These are phyloP conservation scores for Cucurbita moschata DNA, from an alignment of 306 rosid species.

Conservation along the genomic window DNA sequence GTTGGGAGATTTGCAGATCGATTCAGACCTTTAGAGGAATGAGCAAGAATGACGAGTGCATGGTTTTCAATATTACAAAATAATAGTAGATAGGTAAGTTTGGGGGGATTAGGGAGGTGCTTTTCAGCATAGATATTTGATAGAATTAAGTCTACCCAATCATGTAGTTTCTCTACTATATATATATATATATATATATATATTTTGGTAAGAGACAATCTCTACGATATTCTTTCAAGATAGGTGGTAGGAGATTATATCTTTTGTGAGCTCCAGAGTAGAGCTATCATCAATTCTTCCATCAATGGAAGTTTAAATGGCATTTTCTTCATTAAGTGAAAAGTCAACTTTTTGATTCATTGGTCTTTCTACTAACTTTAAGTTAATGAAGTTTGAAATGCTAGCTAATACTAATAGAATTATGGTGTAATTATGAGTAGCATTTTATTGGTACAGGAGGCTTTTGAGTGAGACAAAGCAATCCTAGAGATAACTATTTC, in stretches of 20 bases:
- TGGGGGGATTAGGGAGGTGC: not conserved
- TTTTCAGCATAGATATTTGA: not conserved
- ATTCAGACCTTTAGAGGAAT: not conserved
- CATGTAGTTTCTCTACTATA: not conserved
- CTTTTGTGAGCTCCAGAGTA: not conserved
- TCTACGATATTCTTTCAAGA: not conserved
- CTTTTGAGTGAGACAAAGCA: not conserved
- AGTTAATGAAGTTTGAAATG: not conserved
- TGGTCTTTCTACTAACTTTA: not conserved
- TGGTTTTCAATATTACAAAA: not conserved
- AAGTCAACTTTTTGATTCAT: not conserved
- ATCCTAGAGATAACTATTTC: not conserved
- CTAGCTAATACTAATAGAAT: not conserved
- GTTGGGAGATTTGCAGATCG: not conserved
- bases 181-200: too few relatives aligned
- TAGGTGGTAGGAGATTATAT: not conserved
- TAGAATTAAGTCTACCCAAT: not conserved
- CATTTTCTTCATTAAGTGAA: not conserved
- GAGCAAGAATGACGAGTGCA: not conserved
- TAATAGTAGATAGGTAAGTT: not conserved
- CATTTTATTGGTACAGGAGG: not conserved
- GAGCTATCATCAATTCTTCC: not conserved
- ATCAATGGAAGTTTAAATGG: not conserved
- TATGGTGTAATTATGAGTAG: not conserved
- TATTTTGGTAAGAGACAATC: too few relatives aligned